Base-by-base conservation (phyloP, 2,329 filamentous ascomycete genomes). In the Cladophialophora psammophila region DNA sequence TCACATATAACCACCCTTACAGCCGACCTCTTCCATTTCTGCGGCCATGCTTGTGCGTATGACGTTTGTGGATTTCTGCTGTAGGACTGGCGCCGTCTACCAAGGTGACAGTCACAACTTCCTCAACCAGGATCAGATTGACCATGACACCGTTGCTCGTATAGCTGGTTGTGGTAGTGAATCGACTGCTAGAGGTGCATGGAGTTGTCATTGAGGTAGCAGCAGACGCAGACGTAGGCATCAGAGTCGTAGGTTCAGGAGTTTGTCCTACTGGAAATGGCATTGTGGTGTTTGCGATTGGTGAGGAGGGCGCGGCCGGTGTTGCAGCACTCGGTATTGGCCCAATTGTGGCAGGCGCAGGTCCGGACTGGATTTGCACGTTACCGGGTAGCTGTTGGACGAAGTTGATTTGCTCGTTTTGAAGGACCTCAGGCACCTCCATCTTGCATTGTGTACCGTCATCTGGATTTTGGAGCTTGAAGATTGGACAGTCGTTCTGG, bases 401-500 rank as follows among this genome's bases (percentile, higher is more conserved):
- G 59, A 87, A 85, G 73, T 93, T 80, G 68, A 72, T 52, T 20
- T 13, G 32, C 68, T 96, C 92, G 8, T 81, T 69, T 0, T 77
- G 75, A 20, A 95, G 77, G 0, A 75, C 72, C 0, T 78, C 68
- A 2, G 91, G 90, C 0, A 89, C 68, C 0, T 86, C 75, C 75
- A 94, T 85, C 59, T 83, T 81, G 82, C 93, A 96, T 65, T 86
- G 73, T 1, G 76, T 73, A 74, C 86, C 84, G 56, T 36, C 40
- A 0, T 79, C 77, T 32, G 88, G 83, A 60, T 78, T 79, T 76
- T 94, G 88, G 63, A 96, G 82, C 60, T 84, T 81, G 80, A 97
- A 97, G 35, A 95, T 72, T 0, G 86, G 80, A 80, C 94, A 97
- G 77, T 94, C 92, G 52, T 84, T 74, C 54, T 96, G 87, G 50